These are phyloP conservation scores for Fraxinus anomala DNA, from an alignment of 257 asterid genomes.

Conservation along the genomic window DNA sequence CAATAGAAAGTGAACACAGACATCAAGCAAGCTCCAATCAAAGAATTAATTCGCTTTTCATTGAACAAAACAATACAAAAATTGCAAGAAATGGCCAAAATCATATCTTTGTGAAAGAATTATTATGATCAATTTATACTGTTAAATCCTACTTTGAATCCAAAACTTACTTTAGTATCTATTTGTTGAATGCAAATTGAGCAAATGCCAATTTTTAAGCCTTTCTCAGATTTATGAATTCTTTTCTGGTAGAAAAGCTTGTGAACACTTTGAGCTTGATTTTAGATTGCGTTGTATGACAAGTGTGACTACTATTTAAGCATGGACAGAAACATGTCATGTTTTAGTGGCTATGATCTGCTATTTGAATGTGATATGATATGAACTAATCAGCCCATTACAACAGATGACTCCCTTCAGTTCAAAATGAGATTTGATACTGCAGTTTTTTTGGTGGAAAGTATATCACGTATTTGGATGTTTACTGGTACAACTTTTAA, in stretches of 20 bases:
- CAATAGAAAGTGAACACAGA: constrained; percentile 3
- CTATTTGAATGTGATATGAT: background rate
- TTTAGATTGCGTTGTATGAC: background rate
- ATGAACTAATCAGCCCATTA: background rate
- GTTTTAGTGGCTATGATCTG: background rate
- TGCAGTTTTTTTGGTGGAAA: background rate
- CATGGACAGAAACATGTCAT: background rate
- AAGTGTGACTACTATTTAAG: background rate
- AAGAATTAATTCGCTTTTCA: constrained; percentile 9
- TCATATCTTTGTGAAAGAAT: background rate
- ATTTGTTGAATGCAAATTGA: background rate
- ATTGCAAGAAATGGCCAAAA: background rate
- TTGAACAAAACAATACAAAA: constrained; percentile 7
- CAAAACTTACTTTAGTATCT: background rate
- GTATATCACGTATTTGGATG: background rate
- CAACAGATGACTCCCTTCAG: background rate
- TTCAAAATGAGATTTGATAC: constrained; percentile 3
- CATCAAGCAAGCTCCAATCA: background rate
- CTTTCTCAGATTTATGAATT: background rate
- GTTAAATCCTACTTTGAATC: background rate
- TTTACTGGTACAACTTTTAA: background rate
- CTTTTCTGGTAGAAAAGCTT: background rate
- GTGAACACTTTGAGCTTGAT: background rate
- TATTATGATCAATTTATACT: background rate
- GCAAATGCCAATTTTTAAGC: background rate